These are phyloP conservation scores for Ceratobasidium sp. DNA, from an alignment of 1,284 basidiomycete genomes.

Conservation along the genomic window DNA sequence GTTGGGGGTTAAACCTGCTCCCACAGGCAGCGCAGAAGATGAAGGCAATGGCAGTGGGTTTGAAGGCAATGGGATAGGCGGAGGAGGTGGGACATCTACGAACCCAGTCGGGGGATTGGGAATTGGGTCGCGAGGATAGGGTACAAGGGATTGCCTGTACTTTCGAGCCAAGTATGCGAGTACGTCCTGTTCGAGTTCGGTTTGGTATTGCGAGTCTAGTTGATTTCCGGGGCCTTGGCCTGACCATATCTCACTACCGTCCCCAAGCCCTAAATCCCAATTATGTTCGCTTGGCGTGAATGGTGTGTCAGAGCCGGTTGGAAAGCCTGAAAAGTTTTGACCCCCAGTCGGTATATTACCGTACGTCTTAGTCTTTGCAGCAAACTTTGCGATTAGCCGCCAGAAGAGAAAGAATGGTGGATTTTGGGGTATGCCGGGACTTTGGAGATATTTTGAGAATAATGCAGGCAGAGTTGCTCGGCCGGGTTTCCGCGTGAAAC, in stretches of 20 bases:
- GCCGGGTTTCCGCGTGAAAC: background rate
- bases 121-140: background rate
- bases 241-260: background rate
- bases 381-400: background rate
- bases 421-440: background rate
- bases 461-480: background rate
- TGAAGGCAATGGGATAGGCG: background rate
- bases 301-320: no score
- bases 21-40: background rate
- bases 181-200: background rate
- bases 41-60: background rate
- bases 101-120: background rate
- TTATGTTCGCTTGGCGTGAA: no score
- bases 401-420: background rate
- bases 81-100: background rate
- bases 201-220: background rate
- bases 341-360: background rate
- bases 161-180: background rate
- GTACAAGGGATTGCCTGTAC: background rate
- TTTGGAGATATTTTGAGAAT: background rate
- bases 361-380: background rate
- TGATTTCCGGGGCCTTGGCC: background rate
- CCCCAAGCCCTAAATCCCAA: background rate
- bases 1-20: background rate
- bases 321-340: background rate